Percentiles rank a stretch among this genome's conserved stretches.
phyloP scores from a whole-genome alignment of 192 early-diverging fungal genomes.

The Coemansia sp. region DNA sequence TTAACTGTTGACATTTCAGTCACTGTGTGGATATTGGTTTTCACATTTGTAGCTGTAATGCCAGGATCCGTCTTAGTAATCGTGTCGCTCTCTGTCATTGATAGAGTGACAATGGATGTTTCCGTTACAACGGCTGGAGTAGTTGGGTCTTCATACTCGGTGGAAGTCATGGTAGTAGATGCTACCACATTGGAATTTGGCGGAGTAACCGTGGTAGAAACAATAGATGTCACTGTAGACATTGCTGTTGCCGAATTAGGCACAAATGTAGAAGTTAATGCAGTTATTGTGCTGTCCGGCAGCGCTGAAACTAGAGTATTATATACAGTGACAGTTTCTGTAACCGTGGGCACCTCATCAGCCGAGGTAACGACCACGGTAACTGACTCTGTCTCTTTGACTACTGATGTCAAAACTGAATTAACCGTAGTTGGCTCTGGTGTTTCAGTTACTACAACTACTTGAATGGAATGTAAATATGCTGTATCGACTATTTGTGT shows the following conservation, averaged over 20 bases:
- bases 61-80: background rate
- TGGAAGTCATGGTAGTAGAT: constrained; percentile 4
- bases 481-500: background rate
- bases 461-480: background rate
- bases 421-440: background rate
- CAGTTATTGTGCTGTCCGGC: background rate
- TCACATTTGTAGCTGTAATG: background rate
- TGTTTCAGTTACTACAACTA: background rate
- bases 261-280: background rate
- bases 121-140: background rate
- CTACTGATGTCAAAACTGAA: background rate
- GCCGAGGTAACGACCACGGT: background rate
- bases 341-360: constrained; percentile 4
- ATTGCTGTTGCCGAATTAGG: background rate
- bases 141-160: constrained; percentile 10
- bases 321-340: constrained; percentile 4
- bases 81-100: constrained; percentile 2
- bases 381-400: constrained; percentile 4
- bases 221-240: constrained; percentile 1
- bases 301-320: constrained; percentile 3
- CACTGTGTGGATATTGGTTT: background rate
- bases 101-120: constrained; percentile 7
- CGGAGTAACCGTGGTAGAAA: constrained; percentile 2
- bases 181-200: background rate
- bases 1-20: background rate